phyloP scores from a whole-genome alignment of 176 grass and related monocot genomes.

The Musa acuminata region DNA sequence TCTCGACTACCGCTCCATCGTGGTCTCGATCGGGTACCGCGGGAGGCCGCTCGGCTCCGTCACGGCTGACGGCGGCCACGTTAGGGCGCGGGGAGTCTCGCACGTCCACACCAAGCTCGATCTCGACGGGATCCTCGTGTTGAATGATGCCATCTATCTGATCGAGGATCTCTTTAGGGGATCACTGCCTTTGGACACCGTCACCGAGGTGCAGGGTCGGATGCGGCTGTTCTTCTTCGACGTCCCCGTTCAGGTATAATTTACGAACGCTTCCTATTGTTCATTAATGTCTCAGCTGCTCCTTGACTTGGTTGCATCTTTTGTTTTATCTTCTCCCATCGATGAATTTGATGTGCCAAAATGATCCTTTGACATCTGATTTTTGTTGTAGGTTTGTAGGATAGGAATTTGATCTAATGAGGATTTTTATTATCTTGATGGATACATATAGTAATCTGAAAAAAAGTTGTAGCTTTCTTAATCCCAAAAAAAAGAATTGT shows the following conservation, averaged over 20 bases:
- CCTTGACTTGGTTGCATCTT: neutral
- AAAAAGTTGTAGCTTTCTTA: too few relatives aligned
- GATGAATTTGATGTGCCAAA: neutral
- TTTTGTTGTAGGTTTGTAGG: neutral
- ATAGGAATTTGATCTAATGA: neutral
- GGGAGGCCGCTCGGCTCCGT: constrained; percentile 3
- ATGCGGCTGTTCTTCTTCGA: constrained; percentile 10
- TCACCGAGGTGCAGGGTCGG: constrained; percentile 1
- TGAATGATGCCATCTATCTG: constrained; percentile 4
- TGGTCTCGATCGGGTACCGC: constrained; percentile 11
- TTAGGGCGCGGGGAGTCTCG: constrained; percentile 7
- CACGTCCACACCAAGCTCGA: neutral
- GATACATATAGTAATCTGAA: too few relatives aligned
- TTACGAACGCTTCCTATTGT: neutral
- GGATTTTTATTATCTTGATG: too few relatives aligned
- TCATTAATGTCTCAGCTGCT: neutral
- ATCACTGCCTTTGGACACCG: neutral
- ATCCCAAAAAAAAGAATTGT: too few relatives aligned
- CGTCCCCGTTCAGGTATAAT: constrained; percentile 4
- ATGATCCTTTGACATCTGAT: neutral
- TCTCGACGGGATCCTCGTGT: constrained; percentile 5
- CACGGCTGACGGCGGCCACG: neutral
- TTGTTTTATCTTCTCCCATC: neutral
- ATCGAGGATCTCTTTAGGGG: constrained; percentile 12
- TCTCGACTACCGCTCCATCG: constrained; percentile 6